These are phyloP conservation scores for Symbiodinium pilosum DNA, from an alignment of 73 alveolate genomes.

Conservation along the genomic window DNA sequence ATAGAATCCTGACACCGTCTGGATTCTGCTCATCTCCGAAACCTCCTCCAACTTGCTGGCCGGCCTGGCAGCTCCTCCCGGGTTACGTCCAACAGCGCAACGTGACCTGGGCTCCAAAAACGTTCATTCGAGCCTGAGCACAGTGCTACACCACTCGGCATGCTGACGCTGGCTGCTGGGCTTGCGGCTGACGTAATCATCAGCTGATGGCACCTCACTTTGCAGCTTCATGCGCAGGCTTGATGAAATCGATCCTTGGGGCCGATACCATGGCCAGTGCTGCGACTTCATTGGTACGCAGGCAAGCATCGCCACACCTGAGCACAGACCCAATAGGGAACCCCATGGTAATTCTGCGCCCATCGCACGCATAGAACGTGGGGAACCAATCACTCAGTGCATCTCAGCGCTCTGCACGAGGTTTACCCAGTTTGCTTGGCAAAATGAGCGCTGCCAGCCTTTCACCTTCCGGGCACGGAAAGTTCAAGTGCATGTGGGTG, in stretches of 20 bases:
- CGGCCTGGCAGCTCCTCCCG: background rate
- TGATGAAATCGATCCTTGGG: background rate
- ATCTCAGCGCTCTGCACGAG: conserved; percentile 2
- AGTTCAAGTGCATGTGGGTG: too few species aligned
- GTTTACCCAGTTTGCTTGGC: conserved; percentile 76
- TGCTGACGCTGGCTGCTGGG: background rate
- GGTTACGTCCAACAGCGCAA: background rate
- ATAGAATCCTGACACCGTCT: background rate
- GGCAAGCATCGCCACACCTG: conserved; percentile 48
- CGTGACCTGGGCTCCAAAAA: background rate
- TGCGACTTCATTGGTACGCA: conserved; percentile 58
- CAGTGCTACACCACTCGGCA: background rate
- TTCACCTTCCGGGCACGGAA: too few species aligned
- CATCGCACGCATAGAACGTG: too few species aligned
- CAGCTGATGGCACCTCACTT: background rate
- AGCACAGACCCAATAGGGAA: too few species aligned
- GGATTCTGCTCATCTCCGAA: too few species aligned
- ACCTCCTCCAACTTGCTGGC: too few species aligned
- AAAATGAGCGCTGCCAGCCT: conserved; percentile 59
- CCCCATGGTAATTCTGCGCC: too few species aligned
- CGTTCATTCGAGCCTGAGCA: background rate
- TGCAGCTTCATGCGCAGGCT: too few species aligned
- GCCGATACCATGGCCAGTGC: conserved; percentile 54
- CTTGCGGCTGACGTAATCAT: background rate
- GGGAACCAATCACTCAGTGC: too few species aligned